Percentiles rank a stretch among this genome's conserved stretches.
Conservation (phyloP, 768 basidiomycete genomes). For the Amanita muscaria region DNA sequence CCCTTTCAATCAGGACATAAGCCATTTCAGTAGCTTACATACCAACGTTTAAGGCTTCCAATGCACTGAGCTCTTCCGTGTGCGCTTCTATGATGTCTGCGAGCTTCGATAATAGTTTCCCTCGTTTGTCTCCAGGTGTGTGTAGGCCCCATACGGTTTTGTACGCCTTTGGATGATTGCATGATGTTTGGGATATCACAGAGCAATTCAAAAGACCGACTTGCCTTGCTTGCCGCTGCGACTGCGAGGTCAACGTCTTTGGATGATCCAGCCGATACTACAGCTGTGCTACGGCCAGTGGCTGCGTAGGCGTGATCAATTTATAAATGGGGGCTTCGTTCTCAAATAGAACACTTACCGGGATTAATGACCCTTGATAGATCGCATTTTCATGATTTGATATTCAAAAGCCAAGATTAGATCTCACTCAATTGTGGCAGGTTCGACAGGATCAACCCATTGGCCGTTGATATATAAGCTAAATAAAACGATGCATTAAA, state of each 20-base stretch:
- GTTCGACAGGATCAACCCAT: no score
- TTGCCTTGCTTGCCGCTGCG: conserved; percentile 42
- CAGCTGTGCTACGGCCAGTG: conserved; percentile 52
- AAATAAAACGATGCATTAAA: no score
- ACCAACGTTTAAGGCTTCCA: conserved; percentile 70
- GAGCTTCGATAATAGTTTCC: conserved; percentile 51
- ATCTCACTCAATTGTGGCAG: no score
- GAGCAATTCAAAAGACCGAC: no score
- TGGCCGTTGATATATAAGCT: background rate
- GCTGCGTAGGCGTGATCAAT: conserved; percentile 25
- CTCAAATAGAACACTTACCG: conserved; percentile 19
- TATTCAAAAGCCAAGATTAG: no score
- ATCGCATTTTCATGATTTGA: no score
- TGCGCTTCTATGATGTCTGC: conserved; percentile 56
- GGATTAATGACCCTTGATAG: conserved; percentile 63
- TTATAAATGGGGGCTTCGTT: background rate
- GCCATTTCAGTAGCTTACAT: background rate
- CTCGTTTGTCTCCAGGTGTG: conserved; percentile 42
- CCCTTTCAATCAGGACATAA: background rate
- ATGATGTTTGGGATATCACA: no score
- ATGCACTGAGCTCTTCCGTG: conserved; percentile 55
- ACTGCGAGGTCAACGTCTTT: conserved; percentile 78
- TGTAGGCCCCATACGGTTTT: conserved; percentile 69
- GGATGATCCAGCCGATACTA: conserved; percentile 48
- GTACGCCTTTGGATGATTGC: conserved; percentile 29